Base-by-base conservation (phyloP, 2,329 filamentous ascomycete species). In the Pseudopyricularia cyperi region DNA sequence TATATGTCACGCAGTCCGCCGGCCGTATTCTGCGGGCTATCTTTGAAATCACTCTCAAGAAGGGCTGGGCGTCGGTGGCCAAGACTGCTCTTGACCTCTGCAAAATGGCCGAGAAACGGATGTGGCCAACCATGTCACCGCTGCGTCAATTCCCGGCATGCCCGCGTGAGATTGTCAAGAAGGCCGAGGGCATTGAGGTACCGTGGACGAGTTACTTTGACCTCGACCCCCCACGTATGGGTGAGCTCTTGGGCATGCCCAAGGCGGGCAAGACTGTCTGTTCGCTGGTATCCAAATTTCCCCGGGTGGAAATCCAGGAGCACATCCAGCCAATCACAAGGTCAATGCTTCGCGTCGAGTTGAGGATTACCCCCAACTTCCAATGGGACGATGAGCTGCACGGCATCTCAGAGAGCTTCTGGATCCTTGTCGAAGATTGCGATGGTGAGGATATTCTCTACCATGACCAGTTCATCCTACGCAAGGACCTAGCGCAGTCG, bases 121-220 rank as follows among this genome's bases (percentile, higher is more conserved):
- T 98, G 94, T 98, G 93, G 93, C 90, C 91, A 14, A 97, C 91
- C 6, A 98, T 97, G 93, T 88, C 89, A 35, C 93, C 94, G 11
- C 74, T 98, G 32, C 82, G 93, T 52, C 93, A 98, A 62, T 98
- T 98, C 63, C 80, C 85, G 3, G 71, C 73, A 37, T 95, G 89
- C 62, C 82, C 90, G 3, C 75, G 82, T 39, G 91, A 97, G 54
- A 87, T 97, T 51, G 73, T 97, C 48, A 83, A 88, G 58, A 97
- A 97, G 69, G 85, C 90, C 3, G 93, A 98, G 71, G 80, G 90
- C 58, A 95, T 97, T 55, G 90, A 96, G 59, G 90, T 97, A 19
- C 83, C 87, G 1, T 98, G 91, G 89, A 78, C 76, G 55, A 94
- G 80, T 65, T 98, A 96, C 69, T 96, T 97, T 62, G 93, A 96